Evolutionary conservation across 2,329 filamentous ascomycete species (phyloP).

Genomic region (Aspergillus novoparasiticus): DNA sequence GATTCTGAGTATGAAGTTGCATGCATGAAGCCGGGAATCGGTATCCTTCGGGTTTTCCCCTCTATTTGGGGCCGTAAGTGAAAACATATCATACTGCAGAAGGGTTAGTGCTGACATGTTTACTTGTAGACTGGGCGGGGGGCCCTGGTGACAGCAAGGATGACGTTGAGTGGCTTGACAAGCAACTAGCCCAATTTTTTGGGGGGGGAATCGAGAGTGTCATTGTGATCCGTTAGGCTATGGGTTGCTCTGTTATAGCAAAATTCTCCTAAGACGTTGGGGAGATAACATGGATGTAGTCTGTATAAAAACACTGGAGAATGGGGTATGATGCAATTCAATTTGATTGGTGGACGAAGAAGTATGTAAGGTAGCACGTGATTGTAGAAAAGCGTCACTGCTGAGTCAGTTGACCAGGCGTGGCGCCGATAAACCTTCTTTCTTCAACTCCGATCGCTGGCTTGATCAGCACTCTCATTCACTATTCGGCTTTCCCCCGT

Average conservation of each 20-base stretch:
- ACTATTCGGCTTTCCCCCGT: not conserved
- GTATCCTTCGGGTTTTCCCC: conserved; percentile 57
- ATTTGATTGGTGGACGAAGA: not conserved
- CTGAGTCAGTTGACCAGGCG: not conserved
- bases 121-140: conserved; percentile 58
- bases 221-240: too few relatives aligned
- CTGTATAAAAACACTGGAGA: not conserved
- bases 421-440: not conserved
- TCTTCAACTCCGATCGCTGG: not conserved
- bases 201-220: conserved; percentile 20
- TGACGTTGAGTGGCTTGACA: conserved; percentile 73
- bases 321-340: not conserved
- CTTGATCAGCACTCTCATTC: not conserved
- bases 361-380: not conserved
- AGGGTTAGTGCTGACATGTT: conserved; percentile 19
- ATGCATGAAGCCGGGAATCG: conserved; percentile 62
- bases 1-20: conserved; percentile 74
- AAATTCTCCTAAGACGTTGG: not conserved
- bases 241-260: not conserved
- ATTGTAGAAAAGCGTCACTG: not conserved
- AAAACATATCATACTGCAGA: not conserved
- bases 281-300: not conserved
- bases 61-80: conserved; percentile 65
- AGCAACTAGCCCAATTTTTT: conserved; percentile 60
- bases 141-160: conserved; percentile 72